These are phyloP conservation scores for Irpex lacteus DNA, from an alignment of 1,284 basidiomycete species.

Conservation along the genomic window DNA sequence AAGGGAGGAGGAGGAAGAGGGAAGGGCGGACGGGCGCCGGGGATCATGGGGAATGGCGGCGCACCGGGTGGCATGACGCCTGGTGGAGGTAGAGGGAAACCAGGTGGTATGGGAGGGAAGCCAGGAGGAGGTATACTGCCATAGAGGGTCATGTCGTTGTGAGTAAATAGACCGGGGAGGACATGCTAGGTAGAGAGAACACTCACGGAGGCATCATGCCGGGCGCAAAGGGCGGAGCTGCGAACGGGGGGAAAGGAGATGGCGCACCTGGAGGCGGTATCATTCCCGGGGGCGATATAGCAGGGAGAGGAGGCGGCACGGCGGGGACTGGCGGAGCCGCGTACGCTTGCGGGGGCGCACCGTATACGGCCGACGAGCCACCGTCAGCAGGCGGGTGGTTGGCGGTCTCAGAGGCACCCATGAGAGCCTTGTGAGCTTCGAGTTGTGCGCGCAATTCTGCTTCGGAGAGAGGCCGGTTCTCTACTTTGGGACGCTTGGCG, in stretches of 20 bases:
- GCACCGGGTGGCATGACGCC: constrained; percentile 19
- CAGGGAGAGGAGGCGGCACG: constrained; percentile 42
- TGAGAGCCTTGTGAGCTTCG: constrained; percentile 87
- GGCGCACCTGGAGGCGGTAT: constrained; percentile 39
- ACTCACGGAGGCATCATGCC: constrained; percentile 26
- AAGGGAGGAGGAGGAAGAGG: constrained; percentile 6
- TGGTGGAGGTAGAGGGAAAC: constrained; percentile 3
- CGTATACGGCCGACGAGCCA: constrained; percentile 52
- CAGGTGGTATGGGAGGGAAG: constrained; percentile 17
- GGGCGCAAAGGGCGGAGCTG: constrained; percentile 21
- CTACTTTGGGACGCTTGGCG: constrained; percentile 80
- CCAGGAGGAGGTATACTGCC: constrained; percentile 13
- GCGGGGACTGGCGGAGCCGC: constrained; percentile 43
- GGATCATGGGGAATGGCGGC: constrained; percentile 19
- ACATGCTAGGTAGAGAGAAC: constrained; percentile 1
- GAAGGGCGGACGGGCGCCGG: constrained; percentile 10
- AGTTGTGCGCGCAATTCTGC: constrained; percentile 86
- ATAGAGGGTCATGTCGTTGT: background rate
- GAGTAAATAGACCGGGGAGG: background rate
- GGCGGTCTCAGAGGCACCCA: constrained; percentile 60
- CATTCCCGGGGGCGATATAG: constrained; percentile 32
- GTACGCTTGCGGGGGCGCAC: constrained; percentile 62
- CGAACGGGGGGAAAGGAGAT: constrained; percentile 34
- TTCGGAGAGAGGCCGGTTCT: constrained; percentile 79
- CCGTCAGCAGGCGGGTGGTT: constrained; percentile 36